Base-by-base conservation (phyloP, 768 basidiomycete genomes). In the Tubosaeta sp. region DNA sequence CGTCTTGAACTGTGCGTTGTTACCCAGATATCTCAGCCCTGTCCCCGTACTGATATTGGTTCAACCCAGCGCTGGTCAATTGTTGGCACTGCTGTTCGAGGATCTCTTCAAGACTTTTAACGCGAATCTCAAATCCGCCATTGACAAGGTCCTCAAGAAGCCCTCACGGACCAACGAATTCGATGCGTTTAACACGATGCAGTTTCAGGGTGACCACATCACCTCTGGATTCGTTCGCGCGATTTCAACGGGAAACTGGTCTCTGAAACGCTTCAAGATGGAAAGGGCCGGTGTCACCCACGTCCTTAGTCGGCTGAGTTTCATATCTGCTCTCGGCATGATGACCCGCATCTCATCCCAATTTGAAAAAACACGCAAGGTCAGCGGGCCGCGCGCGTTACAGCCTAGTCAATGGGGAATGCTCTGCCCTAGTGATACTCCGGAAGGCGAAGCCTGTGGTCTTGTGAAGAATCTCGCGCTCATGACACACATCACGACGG, bases 391-490 rank as follows among this genome's bases (percentile, higher is more conserved):
- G 27, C 83, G 96, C 61, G 94, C 95, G 19, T 70, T 99, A 53
- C 96, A 99, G 66, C 95, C 96, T 5, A 91, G 87, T 77, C 96
- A 99, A 71, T 99, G 96, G 96, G 96, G 96, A 32, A 90, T 99
- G 75, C 75, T 98, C 18, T 99, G 96, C 72, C 92, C 96, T 1
- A 93, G 90, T 65, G 96, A 99, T 69, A 99, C 96, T 0, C 96
- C 96, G 0, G 96, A 99, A 84, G 96, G 96, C 65, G 96, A 99
- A 72, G 96, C 96, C 16, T 99, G 96, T 65, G 96, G 96, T 22
- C 73, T 99, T 52, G 96, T 99, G 41, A 99, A 99, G 76, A 99
- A 99, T 71, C 73, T 99, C 55, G 96, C 96, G 3, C 76, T 99
- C 14, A 99, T 99, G 96, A 98, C 96, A 3, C 95, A 99, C 70